Evolutionary conservation across 2,329 filamentous ascomycete genomes (phyloP), one percentile per base, ranked within the genome.

Genomic region (Coleophoma eucalyptorum): DNA sequence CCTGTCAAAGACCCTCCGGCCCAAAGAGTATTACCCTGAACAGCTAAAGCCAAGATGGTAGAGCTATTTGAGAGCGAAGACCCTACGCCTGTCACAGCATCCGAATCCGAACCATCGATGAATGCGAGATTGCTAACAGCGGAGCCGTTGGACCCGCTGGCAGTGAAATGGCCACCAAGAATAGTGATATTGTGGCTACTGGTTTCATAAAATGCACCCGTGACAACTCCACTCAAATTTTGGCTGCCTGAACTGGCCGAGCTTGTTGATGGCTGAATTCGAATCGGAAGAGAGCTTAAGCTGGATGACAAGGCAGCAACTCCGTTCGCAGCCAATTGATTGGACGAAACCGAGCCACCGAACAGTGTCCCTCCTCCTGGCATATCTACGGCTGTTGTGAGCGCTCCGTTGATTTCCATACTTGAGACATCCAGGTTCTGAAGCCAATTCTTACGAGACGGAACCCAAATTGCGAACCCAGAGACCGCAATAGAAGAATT

Each of bases 391-490:
- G 86, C 76, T 6, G 89, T 80, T 16, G 85, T 87, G 43, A 99
- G 76, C 50, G 84, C 73, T 35, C 94, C 95, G 51, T 78, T 77
- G 60, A 95, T 80, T 6, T 80, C 76, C 49, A 89, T 83, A 32
- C 84, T 77, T 7, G 80, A 71, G 6, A 81, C 73, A 34, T 83
- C 69, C 16, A 97, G 72, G 58, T 95, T 94, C 64, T 90, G 83
- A 15, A 99, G 76, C 94, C 94, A 99, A 65, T 94, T 94, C 51
- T 77, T 79, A 55, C 80, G 77, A 3, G 91, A 95, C 3, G 89
- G 89, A 7, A 97, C 86, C 94, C 94, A 99, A 35, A 97, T 77
- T 13, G 90, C 93, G 62, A 99, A 90, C 2, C 92, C 91, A 46
- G 82, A 70, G 1, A 84, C 87, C 8, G 78, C 62, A 26, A 85